phyloP scores from a whole-genome alignment of 176 grass and related monocot species.

The Oryza nivara region DNA sequence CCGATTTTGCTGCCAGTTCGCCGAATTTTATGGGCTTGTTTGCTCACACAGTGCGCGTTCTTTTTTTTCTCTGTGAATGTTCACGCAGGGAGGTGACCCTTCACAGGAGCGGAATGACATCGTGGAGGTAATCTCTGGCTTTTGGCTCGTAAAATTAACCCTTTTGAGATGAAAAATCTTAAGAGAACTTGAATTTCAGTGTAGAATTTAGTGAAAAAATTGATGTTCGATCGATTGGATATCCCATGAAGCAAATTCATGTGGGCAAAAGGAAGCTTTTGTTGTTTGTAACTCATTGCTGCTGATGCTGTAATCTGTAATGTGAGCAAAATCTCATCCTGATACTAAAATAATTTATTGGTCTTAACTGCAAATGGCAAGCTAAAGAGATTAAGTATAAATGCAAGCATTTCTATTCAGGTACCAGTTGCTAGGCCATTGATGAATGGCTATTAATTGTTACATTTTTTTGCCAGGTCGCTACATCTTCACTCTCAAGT shows the following conservation, averaged over 20 bases:
- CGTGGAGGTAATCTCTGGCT: constrained; percentile 53
- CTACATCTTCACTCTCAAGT: constrained; percentile 88
- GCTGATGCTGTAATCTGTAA: background rate
- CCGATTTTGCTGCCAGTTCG: background rate
- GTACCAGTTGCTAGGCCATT: background rate
- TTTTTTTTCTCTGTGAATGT: background rate
- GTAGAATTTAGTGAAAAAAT: background rate
- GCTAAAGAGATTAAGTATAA: background rate
- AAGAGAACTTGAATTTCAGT: background rate
- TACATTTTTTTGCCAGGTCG: constrained; percentile 40
- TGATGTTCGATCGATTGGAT: background rate
- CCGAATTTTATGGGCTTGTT: background rate
- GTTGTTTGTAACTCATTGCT: background rate
- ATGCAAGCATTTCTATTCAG: background rate
- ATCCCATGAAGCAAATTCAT: background rate
- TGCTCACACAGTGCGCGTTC: background rate
- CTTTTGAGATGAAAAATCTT: background rate
- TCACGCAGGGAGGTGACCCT: constrained; percentile 72
- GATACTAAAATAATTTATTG: background rate
- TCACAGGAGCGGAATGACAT: constrained; percentile 73
- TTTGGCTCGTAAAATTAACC: no score
- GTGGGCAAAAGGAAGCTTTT: background rate
- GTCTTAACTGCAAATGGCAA: constrained; percentile 9
- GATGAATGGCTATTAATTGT: background rate
- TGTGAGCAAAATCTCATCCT: constrained; percentile 13